Base-by-base conservation (phyloP, 305 asterid genomes). In the Fraxinus paxiana region DNA sequence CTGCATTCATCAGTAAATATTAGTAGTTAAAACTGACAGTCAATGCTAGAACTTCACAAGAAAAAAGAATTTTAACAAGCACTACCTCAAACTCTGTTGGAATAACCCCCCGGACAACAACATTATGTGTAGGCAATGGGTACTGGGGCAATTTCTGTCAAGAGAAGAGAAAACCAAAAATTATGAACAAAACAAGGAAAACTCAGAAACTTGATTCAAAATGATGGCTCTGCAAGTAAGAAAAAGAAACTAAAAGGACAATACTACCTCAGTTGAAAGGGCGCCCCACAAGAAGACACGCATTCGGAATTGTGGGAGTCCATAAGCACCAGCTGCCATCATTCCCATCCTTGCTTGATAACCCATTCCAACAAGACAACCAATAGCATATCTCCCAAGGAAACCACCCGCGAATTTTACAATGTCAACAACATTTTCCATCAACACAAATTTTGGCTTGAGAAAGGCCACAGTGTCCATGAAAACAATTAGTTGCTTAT, bases 271-370 rank as follows among this genome's bases (percentile, higher is more conserved):
- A 6, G 75, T 8, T 0, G 82, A 73, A 77, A 82, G 83, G 7
- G 89, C 88, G 75, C 87, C 91, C 86, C 63, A 88, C 72, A 88
- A 1, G 7, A 87, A 88, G 22, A 86, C 80, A 9, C 91, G 89
- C 89, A 85, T 85, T 0, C 89, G 83, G 22, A 85, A 87, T 33
- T 88, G 91, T 2, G 91, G 90, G n/a, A 88, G 85, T 1, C 91
- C 91, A 73, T 88, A 88, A 1, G 87, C 83, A 38, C 90, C 91
- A 38, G 91, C 90, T 1, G 91, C 88, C 87, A 88, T 79, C 81
- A 88, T 65, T 0, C 91, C 91, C 48, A 88, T 38, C 30, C 91
- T 69, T 13, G 88, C 86, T 43, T 88, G 91, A 67, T 88, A 88
- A 34, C 81, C 82, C 88, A 88, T 80, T 37, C 80, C 85, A 30